Percentiles rank a stretch among this genome's conserved stretches.
These are phyloP conservation scores for Neurospora tetrasperma DNA, from an alignment of 495 filamentous ascomycete genomes.

Conservation along the genomic window DNA sequence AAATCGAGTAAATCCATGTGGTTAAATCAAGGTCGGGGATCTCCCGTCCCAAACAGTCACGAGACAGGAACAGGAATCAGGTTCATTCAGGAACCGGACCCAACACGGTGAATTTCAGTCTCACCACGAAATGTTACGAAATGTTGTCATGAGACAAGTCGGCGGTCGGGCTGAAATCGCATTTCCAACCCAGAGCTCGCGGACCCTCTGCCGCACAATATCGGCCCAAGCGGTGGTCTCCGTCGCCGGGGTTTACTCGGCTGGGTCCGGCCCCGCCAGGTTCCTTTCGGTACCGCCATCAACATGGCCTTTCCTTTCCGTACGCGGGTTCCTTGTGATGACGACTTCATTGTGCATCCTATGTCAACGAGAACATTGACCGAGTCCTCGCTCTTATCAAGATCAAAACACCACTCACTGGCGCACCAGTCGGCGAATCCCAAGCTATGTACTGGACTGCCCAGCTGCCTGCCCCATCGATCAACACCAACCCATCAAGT, in stretches of 20 bases:
- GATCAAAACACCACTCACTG: background rate
- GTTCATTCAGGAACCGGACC: background rate
- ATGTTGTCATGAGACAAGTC: background rate
- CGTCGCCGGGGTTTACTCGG: background rate
- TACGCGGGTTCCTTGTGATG: background rate
- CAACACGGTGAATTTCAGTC: background rate
- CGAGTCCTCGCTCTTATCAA: background rate
- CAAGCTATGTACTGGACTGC: too few relatives aligned
- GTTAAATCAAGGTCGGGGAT: background rate
- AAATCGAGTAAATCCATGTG: too few relatives aligned
- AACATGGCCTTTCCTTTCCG: background rate
- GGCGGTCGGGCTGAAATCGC: background rate
- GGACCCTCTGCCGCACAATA: background rate
- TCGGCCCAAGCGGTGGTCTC: background rate
- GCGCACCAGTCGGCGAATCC: too few relatives aligned
- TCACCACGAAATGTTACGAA: background rate
- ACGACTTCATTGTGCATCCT: background rate
- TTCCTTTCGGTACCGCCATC: background rate
- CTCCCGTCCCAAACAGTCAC: background rate
- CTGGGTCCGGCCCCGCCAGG: background rate
- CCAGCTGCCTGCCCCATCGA: background rate
- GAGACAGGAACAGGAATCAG: background rate
- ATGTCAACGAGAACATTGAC: background rate
- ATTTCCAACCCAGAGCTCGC: background rate
- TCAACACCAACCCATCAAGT: background rate